Percentiles rank a stretch among this genome's conserved stretches.
phyloP scores from a whole-genome alignment of 257 asterid species.

The Catharanthus roseus region DNA sequence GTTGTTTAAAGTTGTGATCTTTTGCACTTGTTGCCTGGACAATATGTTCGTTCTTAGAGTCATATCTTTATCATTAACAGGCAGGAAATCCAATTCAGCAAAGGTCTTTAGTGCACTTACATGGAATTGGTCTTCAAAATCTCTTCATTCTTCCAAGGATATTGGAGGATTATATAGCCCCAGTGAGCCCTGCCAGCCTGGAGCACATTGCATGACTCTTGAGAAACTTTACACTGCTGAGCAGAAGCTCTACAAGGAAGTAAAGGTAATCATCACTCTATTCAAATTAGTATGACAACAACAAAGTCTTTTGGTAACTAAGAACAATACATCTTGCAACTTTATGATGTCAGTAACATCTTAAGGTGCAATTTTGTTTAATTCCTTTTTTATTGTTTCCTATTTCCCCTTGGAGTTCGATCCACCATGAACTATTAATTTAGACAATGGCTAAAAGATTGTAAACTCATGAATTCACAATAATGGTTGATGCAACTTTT shows the following conservation, averaged over 20 bases:
- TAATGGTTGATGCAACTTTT: background rate
- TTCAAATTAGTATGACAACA: background rate
- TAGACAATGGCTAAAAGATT: background rate
- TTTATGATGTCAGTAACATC: background rate
- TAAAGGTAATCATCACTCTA: slow-evolving; percentile 50
- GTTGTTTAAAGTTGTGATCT: background rate
- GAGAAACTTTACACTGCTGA: slow-evolving; percentile 63
- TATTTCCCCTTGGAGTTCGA: background rate
- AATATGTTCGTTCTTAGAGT: background rate
- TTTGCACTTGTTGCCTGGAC: background rate
- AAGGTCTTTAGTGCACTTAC: slow-evolving; percentile 66
- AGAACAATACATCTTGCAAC: background rate
- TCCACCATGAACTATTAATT: background rate
- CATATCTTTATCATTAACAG: slow-evolving; percentile 25
- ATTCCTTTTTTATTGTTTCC: background rate
- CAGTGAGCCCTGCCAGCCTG: slow-evolving; percentile 70
- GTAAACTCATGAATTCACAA: background rate
- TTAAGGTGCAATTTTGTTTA: background rate
- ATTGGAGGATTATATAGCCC: slow-evolving; percentile 31
- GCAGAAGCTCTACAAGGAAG: slow-evolving; percentile 66
- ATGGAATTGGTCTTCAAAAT: slow-evolving; percentile 70
- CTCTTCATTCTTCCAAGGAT: slow-evolving; percentile 46
- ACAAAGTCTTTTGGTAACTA: background rate
- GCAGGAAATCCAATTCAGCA: slow-evolving; percentile 61
- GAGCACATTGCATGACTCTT: slow-evolving; percentile 72